Percentiles rank a stretch among this genome's conserved stretches.
These are phyloP conservation scores for Aspergillus saccharolyticus DNA, from an alignment of 495 filamentous ascomycete genomes.

Conservation along the genomic window DNA sequence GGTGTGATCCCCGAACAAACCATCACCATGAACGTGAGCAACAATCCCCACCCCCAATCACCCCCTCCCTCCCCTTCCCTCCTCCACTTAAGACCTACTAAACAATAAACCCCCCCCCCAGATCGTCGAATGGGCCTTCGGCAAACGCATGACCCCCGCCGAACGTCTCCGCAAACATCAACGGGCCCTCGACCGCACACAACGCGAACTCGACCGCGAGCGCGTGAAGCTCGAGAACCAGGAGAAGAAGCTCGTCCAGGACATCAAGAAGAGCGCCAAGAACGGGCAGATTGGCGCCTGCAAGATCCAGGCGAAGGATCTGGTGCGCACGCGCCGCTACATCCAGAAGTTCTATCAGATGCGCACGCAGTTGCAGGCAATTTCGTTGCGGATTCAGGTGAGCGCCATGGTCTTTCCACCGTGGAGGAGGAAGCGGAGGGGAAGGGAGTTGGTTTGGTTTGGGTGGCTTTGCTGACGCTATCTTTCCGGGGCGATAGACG, in stretches of 20 bases:
- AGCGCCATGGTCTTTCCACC: no score
- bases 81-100: background rate
- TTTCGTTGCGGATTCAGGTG: conserved; percentile 93
- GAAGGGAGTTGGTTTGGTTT: no score
- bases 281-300: conserved; percentile 94
- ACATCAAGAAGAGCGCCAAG: conserved; percentile 97
- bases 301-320: conserved; percentile 95
- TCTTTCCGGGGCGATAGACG: no score
- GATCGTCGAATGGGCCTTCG: conserved; percentile 98
- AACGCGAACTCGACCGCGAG: conserved; percentile 91
- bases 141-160: conserved; percentile 94
- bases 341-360: conserved; percentile 98
- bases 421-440: no score
- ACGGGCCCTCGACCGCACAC: conserved; percentile 91
- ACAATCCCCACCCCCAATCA: background rate
- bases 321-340: conserved; percentile 90
- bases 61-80: background rate
- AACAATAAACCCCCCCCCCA: conserved; percentile 27
- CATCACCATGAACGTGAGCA: conserved; percentile 56
- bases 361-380: conserved; percentile 93
- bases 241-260: conserved; percentile 90
- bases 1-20: background rate
- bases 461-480: no score
- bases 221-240: conserved; percentile 93
- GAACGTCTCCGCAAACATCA: conserved; percentile 97